These are phyloP conservation scores for Quercus dentata DNA, from an alignment of 306 rosid species.

Conservation along the genomic window DNA sequence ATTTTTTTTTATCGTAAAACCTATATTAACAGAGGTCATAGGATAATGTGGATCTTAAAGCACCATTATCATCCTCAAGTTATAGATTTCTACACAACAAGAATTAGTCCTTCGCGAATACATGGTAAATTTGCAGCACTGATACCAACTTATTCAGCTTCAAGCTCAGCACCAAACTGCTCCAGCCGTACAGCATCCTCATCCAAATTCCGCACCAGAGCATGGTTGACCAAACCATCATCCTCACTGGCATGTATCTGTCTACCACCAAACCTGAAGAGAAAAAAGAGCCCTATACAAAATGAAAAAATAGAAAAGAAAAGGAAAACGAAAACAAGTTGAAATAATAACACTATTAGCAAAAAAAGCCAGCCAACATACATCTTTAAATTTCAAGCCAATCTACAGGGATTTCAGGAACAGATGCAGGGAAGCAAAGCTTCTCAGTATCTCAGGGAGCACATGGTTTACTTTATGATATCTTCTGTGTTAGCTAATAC, in stretches of 20 bases:
- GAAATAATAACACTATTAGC: neutral
- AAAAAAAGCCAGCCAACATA: neutral
- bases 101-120: neutral
- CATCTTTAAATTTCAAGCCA: neutral
- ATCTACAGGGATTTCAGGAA: neutral
- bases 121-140: neutral
- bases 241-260: slow-evolving; percentile 91
- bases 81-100: neutral
- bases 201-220: slow-evolving; percentile 59
- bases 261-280: slow-evolving; percentile 85
- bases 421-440: neutral
- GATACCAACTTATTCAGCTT: slow-evolving; percentile 50
- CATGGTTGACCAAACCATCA: slow-evolving; percentile 77
- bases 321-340: neutral
- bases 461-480: neutral
- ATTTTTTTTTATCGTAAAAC: neutral
- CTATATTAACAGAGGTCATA: neutral
- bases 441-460: neutral
- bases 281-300: neutral
- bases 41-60: too few relatives aligned
- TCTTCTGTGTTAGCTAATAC: neutral
- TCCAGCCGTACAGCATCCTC: slow-evolving; percentile 72
- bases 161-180: slow-evolving; percentile 91
- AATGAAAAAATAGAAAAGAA: neutral
- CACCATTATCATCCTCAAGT: neutral